Conservation (phyloP, 1,284 basidiomycete species). For the Fomitopsis palustris region DNA sequence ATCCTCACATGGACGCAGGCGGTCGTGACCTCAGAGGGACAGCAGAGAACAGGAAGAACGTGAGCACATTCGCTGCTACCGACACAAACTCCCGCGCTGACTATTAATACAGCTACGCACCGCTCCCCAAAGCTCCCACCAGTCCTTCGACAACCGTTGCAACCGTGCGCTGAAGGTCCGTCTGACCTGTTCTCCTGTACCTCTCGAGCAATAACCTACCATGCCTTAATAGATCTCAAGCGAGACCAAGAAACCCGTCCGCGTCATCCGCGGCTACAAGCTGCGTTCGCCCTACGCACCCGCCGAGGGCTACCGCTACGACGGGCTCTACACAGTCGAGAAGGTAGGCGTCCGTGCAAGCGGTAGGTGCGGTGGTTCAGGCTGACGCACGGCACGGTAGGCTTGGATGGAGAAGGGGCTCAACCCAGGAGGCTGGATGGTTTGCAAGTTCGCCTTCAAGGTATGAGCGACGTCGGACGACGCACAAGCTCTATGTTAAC, state of each 20-base stretch:
- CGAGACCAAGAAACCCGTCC: slow-evolving; percentile 71
- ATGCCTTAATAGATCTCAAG: slow-evolving; percentile 47
- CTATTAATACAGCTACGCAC: slow-evolving; percentile 63
- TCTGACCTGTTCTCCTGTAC: not conserved
- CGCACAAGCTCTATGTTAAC: not conserved
- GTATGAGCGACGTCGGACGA: slow-evolving; percentile 35
- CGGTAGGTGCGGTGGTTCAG: not conserved
- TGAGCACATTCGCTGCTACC: slow-evolving; percentile 27
- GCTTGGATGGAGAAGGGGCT: slow-evolving; percentile 69
- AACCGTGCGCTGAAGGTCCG: slow-evolving; percentile 66
- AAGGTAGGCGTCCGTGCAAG: slow-evolving; percentile 39
- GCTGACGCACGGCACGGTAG: slow-evolving; percentile 28
- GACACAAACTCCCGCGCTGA: not conserved
- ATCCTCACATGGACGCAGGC: slow-evolving; percentile 35
- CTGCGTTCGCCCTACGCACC: slow-evolving; percentile 67
- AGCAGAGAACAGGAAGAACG: slow-evolving; percentile 72
- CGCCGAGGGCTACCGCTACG: slow-evolving; percentile 78
- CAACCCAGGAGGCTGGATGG: slow-evolving; percentile 59
- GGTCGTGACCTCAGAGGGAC: slow-evolving; percentile 83
- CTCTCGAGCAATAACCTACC: not conserved
- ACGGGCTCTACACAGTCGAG: slow-evolving; percentile 77
- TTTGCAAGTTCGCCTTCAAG: slow-evolving; percentile 80
- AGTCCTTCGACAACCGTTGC: slow-evolving; percentile 67
- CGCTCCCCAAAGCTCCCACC: slow-evolving; percentile 77
- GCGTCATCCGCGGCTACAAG: slow-evolving; percentile 83